These are phyloP conservation scores for Papiliotrema laurentii DNA, from an alignment of 1,284 basidiomycete genomes.

Conservation along the genomic window DNA sequence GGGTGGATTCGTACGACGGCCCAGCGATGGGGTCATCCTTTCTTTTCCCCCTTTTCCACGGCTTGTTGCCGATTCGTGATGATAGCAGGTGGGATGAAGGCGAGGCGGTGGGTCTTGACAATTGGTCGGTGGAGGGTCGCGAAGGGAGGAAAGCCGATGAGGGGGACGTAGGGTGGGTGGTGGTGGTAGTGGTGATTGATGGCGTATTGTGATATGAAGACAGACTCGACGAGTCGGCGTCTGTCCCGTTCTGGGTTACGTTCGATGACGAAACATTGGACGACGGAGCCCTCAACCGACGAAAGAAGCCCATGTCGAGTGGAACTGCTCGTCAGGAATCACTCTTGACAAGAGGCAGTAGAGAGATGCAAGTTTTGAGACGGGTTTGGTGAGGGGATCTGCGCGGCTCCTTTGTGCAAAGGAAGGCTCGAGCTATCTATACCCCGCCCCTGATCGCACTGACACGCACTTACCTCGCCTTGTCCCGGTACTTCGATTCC, in stretches of 20 bases:
- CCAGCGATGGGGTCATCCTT: neutral
- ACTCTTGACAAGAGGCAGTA: no score
- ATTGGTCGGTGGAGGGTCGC: neutral
- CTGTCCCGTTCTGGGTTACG: no score
- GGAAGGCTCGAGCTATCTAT: no score
- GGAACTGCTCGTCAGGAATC: neutral
- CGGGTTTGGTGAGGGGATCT: no score
- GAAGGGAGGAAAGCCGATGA: neutral
- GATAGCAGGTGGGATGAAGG: neutral
- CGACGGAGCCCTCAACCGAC: neutral
- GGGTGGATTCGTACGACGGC: neutral
- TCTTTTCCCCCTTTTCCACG: slow-evolving; percentile 9
- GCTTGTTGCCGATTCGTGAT: neutral
- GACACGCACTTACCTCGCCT: no score
- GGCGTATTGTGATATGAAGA: neutral
- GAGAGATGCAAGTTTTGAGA: no score
- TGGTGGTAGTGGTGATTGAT: neutral
- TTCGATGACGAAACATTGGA: no score
- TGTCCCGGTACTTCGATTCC: no score
- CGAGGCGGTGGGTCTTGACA: neutral
- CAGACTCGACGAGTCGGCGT: neutral
- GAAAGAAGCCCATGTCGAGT: neutral
- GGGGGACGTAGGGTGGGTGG: neutral
- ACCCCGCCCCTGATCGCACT: no score
- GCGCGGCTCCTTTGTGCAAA: no score